Percentiles rank a stretch among this genome's conserved stretches.
phyloP scores from a whole-genome alignment of 2,329 filamentous ascomycete species.

The Aspergillus awamori region DNA sequence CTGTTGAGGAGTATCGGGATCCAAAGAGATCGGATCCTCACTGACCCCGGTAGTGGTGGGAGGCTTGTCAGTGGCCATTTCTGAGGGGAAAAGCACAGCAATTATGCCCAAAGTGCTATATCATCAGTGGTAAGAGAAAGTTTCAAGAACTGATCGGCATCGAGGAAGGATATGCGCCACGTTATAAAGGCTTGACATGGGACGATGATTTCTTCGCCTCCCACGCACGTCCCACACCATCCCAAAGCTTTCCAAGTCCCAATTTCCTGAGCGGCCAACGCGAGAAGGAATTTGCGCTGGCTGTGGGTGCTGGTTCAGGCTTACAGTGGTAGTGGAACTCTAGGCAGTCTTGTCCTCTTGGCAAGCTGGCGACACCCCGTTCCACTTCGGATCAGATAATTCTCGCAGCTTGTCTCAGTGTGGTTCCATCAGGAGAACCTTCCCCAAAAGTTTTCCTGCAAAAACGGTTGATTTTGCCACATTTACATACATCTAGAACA shows the following conservation, averaged over 20 bases:
- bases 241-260: neutral
- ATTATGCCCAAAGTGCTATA: neutral
- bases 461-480: neutral
- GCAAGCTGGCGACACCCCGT: neutral
- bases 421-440: neutral
- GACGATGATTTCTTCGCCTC: neutral
- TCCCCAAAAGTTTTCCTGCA: neutral
- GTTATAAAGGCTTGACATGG: neutral
- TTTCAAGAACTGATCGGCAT: neutral
- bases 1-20: neutral
- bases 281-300: neutral
- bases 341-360: neutral
- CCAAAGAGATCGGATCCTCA: neutral
- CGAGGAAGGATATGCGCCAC: neutral
- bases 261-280: neutral
- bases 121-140: neutral
- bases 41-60: neutral
- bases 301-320: neutral
- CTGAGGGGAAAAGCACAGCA: neutral
- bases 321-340: neutral
- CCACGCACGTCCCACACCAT: neutral
- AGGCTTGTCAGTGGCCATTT: neutral
- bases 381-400: neutral
- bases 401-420: neutral
- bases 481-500: neutral